Conservation (phyloP, 306 rosid species). For the Malus sylvestris region DNA sequence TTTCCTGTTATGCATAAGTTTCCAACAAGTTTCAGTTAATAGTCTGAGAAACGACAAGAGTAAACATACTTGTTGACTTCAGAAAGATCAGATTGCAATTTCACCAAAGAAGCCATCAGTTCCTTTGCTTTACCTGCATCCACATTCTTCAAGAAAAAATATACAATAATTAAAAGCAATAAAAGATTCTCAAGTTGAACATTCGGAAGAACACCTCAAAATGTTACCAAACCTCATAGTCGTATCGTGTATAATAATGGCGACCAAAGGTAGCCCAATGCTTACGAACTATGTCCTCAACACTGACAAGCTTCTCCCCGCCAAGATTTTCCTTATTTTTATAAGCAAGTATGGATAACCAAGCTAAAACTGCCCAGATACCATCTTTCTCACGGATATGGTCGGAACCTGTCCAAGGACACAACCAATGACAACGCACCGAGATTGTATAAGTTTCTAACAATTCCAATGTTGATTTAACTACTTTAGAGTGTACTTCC, state of each 20-base stretch:
- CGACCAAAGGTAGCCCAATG: constrained; percentile 95
- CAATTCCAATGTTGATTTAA: neutral
- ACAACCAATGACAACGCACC: constrained; percentile 13
- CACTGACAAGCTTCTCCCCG: constrained; percentile 74
- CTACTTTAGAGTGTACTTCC: constrained; percentile 6
- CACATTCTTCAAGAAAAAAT: constrained; percentile 60
- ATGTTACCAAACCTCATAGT: constrained; percentile 59
- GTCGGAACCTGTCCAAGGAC: constrained; percentile 69
- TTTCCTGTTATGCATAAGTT: neutral
- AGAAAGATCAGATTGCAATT: constrained; percentile 74
- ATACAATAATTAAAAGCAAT: constrained; percentile 6
- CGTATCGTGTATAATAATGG: constrained; percentile 94
- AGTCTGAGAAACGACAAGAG: neutral
- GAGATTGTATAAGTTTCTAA: neutral
- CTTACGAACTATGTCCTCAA: constrained; percentile 92
- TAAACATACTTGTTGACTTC: constrained; percentile 72
- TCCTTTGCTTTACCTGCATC: constrained; percentile 93
- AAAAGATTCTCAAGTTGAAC: constrained; percentile 5
- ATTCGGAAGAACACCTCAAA: constrained; percentile 1
- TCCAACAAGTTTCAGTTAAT: neutral
- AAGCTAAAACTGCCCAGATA: constrained; percentile 98
- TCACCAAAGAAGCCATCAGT: constrained; percentile 85
- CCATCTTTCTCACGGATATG: constrained; percentile 99
- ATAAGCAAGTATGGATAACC: constrained; percentile 78
- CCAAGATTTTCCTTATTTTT: constrained; percentile 79